Conservation (phyloP, 73 alveolate species). For the Paramecium sonneborni region DNA sequence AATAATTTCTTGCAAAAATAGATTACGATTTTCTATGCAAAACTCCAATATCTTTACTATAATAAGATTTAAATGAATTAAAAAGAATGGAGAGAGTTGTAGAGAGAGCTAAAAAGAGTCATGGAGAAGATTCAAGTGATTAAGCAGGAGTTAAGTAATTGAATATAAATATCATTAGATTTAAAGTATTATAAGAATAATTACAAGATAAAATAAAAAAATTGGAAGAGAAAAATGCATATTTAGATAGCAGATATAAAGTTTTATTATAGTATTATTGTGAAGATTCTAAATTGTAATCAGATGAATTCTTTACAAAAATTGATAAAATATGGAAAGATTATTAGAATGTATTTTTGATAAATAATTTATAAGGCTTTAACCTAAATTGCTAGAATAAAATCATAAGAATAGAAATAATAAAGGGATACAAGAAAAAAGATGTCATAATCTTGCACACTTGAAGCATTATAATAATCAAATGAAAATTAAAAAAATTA, state of each 20-base stretch:
- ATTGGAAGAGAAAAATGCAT: not conserved
- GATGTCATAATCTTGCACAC: not conserved
- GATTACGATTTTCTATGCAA: slow-evolving; percentile 31
- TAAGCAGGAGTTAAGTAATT: slow-evolving; percentile 6
- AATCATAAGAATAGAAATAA: not conserved
- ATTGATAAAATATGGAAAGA: slow-evolving; percentile 41
- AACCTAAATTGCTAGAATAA: not conserved
- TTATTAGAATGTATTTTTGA: not conserved
- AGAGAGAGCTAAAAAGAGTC: slow-evolving; percentile 38
- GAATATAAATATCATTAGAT: not conserved
- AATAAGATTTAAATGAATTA: slow-evolving; percentile 9
- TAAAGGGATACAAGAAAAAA: not conserved
- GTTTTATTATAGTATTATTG: not conserved
- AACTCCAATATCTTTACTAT: not conserved
- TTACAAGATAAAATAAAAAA: not conserved
- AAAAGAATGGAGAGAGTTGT: slow-evolving; percentile 31
- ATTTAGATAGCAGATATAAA: not conserved
- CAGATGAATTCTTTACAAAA: slow-evolving; percentile 35
- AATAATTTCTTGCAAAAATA: not conserved
- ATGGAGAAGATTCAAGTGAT: slow-evolving; percentile 41
- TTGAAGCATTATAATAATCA: not conserved
- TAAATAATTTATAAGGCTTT: not conserved
- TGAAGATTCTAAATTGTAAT: slow-evolving; percentile 9
- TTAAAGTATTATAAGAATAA: not conserved
- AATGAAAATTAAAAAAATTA: not conserved